These are phyloP conservation scores for Colletotrichum spaethianum DNA, from an alignment of 2,329 filamentous ascomycete genomes.

Conservation along the genomic window DNA sequence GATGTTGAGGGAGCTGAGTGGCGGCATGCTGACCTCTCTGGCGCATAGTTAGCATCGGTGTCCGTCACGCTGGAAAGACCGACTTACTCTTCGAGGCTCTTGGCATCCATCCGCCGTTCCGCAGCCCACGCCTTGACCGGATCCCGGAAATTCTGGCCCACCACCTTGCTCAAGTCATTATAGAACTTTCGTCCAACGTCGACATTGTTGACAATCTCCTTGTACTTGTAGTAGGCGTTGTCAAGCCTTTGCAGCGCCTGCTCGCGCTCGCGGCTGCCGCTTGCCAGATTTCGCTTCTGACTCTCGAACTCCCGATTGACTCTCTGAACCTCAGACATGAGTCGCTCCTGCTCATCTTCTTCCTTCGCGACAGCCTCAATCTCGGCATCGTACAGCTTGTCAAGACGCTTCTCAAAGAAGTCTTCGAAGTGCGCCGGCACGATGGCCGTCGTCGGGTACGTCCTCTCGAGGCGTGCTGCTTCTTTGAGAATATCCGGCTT, in stretches of 20 bases:
- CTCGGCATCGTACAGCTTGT: conserved; percentile 83
- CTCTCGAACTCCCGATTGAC: conserved; percentile 84
- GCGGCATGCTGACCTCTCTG: conserved; percentile 68
- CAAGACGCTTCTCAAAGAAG: conserved; percentile 87
- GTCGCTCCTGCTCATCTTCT: conserved; percentile 80
- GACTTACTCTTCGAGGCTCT: conserved; percentile 80
- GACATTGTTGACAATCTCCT: conserved; percentile 92
- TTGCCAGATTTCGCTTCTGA: conserved; percentile 77
- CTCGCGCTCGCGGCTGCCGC: conserved; percentile 81
- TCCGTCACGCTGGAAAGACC: conserved; percentile 33
- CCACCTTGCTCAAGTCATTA: conserved; percentile 92
- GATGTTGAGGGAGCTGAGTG: conserved; percentile 61
- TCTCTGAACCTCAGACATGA: conserved; percentile 78
- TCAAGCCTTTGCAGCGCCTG: conserved; percentile 89
- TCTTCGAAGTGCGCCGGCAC: conserved; percentile 92
- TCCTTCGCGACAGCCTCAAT: conserved; percentile 80
- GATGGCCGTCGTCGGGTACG: conserved; percentile 87
- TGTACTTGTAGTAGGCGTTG: conserved; percentile 95
- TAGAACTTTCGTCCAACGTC: conserved; percentile 96
- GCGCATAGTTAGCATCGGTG: conserved; percentile 22
- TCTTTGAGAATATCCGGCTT: conserved; percentile 87
- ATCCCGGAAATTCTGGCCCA: conserved; percentile 84
- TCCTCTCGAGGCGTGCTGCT: conserved; percentile 86
- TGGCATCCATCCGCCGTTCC: conserved; percentile 84
- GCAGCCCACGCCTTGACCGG: conserved; percentile 83